Conservation (phyloP, 805 yeast genomes). For the Candida parachauliodes region DNA sequence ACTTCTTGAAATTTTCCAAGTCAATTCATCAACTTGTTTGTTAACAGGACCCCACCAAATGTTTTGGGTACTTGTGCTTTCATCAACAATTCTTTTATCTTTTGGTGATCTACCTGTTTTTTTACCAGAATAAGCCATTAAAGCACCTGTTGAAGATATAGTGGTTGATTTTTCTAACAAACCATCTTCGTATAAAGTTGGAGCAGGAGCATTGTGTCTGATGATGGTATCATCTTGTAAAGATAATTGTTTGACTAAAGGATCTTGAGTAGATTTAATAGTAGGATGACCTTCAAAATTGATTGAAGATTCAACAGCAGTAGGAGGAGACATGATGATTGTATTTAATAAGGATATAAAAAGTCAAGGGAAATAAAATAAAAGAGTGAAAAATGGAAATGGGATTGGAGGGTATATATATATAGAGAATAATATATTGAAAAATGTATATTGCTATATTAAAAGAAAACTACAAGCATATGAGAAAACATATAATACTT, state of each 20-base stretch:
- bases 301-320: constrained; percentile 43
- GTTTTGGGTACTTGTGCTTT: constrained; percentile 74
- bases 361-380: background rate
- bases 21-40: constrained; percentile 87
- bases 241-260: constrained; percentile 37
- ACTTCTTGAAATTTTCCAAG: constrained; percentile 93
- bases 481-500: background rate
- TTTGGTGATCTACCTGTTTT: constrained; percentile 98
- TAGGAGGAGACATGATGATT: constrained; percentile 38
- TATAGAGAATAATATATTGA: background rate
- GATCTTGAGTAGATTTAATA: constrained; percentile 38
- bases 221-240: constrained; percentile 61
- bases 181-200: constrained; percentile 93
- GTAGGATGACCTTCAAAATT: constrained; percentile 39
- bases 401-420: background rate
- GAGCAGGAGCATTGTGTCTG: constrained; percentile 91
- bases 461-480: background rate
- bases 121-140: constrained; percentile 91
- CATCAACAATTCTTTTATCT: constrained; percentile 97
- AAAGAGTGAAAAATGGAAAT: background rate
- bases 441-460: background rate
- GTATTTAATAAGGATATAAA: background rate
- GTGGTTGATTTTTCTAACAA: constrained; percentile 86
- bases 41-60: constrained; percentile 99
- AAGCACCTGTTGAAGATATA: constrained; percentile 88